phyloP scores from a whole-genome alignment of 805 yeast genomes.

The Grigorovia jiainica region DNA sequence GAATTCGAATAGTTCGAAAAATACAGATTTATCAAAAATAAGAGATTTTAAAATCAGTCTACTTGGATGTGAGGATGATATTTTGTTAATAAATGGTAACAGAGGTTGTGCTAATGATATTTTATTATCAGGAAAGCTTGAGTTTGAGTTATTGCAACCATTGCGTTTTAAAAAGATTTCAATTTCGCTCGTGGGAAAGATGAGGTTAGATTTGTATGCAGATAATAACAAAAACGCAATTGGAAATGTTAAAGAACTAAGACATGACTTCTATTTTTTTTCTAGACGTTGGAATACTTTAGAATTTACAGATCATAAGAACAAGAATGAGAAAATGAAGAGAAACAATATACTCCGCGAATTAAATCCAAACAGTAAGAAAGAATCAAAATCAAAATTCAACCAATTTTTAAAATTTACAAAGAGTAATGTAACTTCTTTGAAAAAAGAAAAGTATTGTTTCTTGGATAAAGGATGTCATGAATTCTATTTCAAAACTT shows the following conservation, averaged over 20 bases:
- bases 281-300: slow-evolving; percentile 69
- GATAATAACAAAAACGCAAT: neutral
- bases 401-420: too few species aligned
- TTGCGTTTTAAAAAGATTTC: slow-evolving; percentile 54
- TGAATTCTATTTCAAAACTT: slow-evolving; percentile 79
- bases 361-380: neutral
- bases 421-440: too few species aligned
- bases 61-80: slow-evolving; percentile 48
- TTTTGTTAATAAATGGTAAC: slow-evolving; percentile 70
- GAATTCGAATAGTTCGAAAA: slow-evolving; percentile 49
- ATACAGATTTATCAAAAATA: slow-evolving; percentile 24
- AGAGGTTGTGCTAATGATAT: slow-evolving; percentile 71
- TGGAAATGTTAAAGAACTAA: slow-evolving; percentile 8
- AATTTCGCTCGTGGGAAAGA: slow-evolving; percentile 55
- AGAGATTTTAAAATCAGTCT: neutral
- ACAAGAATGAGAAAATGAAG: too few species aligned
- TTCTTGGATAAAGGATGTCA: slow-evolving; percentile 60
- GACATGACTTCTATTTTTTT: slow-evolving; percentile 53
- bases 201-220: slow-evolving; percentile 51
- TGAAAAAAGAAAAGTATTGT: too few species aligned
- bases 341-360: too few species aligned
- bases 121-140: slow-evolving; percentile 67
- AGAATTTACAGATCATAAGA: too few species aligned
- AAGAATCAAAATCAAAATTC: neutral
- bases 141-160: slow-evolving; percentile 67